A percentile compares a stretch with the other conserved stretches of the same genome.
Evolutionary conservation across 495 filamentous ascomycete genomes (phyloP).

Genomic region (Aspergillus avenaceus): DNA sequence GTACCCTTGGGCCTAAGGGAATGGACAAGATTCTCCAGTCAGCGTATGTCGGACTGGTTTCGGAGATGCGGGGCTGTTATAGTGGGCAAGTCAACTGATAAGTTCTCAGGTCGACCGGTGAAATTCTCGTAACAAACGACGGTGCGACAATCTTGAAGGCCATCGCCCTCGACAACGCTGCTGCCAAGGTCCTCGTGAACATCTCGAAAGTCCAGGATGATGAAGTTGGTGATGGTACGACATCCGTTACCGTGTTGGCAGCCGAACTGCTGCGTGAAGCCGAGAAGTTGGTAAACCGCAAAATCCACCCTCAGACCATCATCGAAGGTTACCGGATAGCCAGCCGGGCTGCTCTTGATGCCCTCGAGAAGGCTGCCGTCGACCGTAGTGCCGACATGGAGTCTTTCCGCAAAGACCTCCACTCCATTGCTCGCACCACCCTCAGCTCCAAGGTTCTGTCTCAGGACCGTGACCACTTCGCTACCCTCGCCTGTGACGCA

Average conservation of each 20-base stretch:
- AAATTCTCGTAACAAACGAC: constrained; percentile 98
- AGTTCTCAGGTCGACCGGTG: constrained; percentile 73
- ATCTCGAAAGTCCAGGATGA: constrained; percentile 99
- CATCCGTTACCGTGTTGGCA: constrained; percentile 85
- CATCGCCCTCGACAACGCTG: constrained; percentile 98
- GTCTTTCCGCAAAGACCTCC: constrained; percentile 83
- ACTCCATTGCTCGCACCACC: constrained; percentile 91
- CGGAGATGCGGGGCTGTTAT: constrained; percentile 14
- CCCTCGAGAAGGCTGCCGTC: constrained; percentile 77
- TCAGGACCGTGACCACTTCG: constrained; percentile 90
- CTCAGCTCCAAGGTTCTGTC: constrained; percentile 95
- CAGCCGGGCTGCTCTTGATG: constrained; percentile 76
- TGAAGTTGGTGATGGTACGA: constrained; percentile 95
- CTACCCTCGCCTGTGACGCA: constrained; percentile 86
- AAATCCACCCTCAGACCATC: constrained; percentile 98
- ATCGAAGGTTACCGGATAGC: constrained; percentile 99
- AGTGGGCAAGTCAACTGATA: constrained; percentile 7
- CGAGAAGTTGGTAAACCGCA: constrained; percentile 92
- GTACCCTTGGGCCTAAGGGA: constrained; percentile 92
- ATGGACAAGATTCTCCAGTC: constrained; percentile 99
- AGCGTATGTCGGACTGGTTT: constrained; percentile 56
- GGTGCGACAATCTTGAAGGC: constrained; percentile 97
- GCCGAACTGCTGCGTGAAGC: constrained; percentile 95
- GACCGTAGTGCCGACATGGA: constrained; percentile 80
- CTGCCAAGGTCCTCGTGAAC: constrained; percentile 91